Evolutionary conservation across 306 rosid species (phyloP).

Genomic region (Calophaca sinica): DNA sequence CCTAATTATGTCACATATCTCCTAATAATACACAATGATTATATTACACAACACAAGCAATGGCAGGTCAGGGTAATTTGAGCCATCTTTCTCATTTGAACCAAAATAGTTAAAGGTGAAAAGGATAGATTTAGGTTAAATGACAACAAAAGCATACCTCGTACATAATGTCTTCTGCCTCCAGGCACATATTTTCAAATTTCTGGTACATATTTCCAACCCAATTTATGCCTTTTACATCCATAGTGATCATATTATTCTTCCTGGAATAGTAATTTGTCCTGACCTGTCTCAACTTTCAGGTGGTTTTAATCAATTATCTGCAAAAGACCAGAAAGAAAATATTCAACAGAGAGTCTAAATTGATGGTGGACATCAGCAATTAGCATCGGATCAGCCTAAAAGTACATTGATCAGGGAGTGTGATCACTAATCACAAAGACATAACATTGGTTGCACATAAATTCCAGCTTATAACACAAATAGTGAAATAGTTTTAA

Average conservation of each 20-base stretch:
- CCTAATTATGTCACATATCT: too few relatives aligned
- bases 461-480: constrained; percentile 24
- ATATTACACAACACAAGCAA: not conserved
- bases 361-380: not conserved
- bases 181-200: constrained; percentile 88
- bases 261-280: constrained; percentile 34
- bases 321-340: constrained; percentile 45
- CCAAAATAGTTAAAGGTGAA: not conserved
- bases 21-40: too few relatives aligned
- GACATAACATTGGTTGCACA: constrained; percentile 28
- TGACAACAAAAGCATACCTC: constrained; percentile 61
- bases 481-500: constrained; percentile 16
- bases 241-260: constrained; percentile 61
- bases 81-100: not conserved
- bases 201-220: constrained; percentile 80
- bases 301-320: constrained; percentile 33
- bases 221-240: constrained; percentile 82
- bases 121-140: constrained; percentile 26
- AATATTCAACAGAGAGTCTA: constrained; percentile 17
- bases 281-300: constrained; percentile 40
- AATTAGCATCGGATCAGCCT: not conserved
- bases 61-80: constrained; percentile 5
- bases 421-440: constrained; percentile 17
- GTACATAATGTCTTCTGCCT: constrained; percentile 77
- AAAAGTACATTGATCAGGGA: constrained; percentile 20